Percentiles rank a stretch among this genome's conserved stretches.
phyloP scores from a whole-genome alignment of 371 early-diverging fungal genomes.

The Mortierella sp. region DNA sequence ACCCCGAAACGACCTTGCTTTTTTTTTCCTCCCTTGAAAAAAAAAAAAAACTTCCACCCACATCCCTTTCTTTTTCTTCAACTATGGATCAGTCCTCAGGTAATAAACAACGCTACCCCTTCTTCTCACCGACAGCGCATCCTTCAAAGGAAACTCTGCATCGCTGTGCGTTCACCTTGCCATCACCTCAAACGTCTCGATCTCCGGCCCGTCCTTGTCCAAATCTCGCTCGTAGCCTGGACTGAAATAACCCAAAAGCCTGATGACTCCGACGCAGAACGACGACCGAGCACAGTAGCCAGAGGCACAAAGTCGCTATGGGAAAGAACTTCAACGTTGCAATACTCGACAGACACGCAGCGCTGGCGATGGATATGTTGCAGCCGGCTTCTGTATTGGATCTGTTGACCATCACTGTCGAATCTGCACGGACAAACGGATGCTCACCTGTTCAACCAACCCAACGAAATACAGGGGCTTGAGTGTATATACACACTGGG shows the following conservation, averaged over 20 bases:
- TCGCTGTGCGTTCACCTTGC: neutral
- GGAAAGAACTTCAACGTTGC: neutral
- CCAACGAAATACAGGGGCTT: neutral
- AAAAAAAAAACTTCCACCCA: slow-evolving; percentile 10
- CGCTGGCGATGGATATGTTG: neutral
- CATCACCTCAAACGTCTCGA: neutral
- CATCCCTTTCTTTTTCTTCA: neutral
- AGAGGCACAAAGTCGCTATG: neutral
- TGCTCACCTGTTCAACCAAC: neutral
- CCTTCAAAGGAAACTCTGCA: neutral
- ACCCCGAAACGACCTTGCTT: slow-evolving; percentile 8
- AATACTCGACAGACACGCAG: neutral
- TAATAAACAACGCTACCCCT: slow-evolving; percentile 14
- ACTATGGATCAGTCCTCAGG: slow-evolving; percentile 55
- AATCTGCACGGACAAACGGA: neutral
- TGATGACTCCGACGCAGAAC: slow-evolving; percentile 6
- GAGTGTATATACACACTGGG: neutral
- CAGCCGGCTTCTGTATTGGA: neutral
- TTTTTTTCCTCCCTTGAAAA: neutral
- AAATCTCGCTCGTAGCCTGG: neutral
- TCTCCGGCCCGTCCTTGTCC: neutral
- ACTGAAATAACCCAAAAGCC: neutral
- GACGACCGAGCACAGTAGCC: neutral
- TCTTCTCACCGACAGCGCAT: neutral
- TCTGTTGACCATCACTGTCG: neutral